Evolutionary conservation across 179 eudicot species (phyloP), one percentile per base, ranked within the genome.

Genomic region (Silene coronaria): DNA sequence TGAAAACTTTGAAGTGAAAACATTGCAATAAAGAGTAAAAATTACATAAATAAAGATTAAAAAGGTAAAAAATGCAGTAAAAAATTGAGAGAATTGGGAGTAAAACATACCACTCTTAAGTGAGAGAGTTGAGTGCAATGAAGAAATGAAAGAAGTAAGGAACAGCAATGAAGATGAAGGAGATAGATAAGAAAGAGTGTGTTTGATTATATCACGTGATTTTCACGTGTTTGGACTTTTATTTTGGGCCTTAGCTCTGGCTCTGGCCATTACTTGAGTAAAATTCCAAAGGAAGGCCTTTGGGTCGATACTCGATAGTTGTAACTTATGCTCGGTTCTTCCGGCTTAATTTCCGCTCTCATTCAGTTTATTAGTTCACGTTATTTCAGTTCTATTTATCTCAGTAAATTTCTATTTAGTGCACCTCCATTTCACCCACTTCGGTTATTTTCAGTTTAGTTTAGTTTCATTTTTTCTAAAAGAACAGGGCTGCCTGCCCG

Each of bases 161-260:
- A 11, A 61, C 27, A 21, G 60, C 30, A 36, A 21, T 28, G 22
- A 27, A 67, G 79, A 70, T 75, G 76, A 75, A 69, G 79, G 46
- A 71, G 66, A 75, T 71, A 76, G 76, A 76, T 71, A 76, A 76
- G 79, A 46, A 65, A 32, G 73, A 70, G 58, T 4, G 73, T 19
- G 73, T 23, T 26, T 9, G 22, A 4, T 23, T 12, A 36, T 55
- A 21, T 71, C 79, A 28, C 78, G 78, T 79, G 82, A 11, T 28
- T 69, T 10, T 68, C 82, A 79, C 75, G 79, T 75, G 82, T 9
- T 60, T 67, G 0, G 5, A 1, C 14, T 9, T 45, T 61, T 58
- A 70, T 55, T 13, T 32, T 69, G 64, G 81, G 53, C 57, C 61
- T 46, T 12, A 3, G 10, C 45, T 14, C 21, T 9, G 59, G 22